phyloP scores from a whole-genome alignment of 139 green algal species.

The Picochlorum sp. region DNA sequence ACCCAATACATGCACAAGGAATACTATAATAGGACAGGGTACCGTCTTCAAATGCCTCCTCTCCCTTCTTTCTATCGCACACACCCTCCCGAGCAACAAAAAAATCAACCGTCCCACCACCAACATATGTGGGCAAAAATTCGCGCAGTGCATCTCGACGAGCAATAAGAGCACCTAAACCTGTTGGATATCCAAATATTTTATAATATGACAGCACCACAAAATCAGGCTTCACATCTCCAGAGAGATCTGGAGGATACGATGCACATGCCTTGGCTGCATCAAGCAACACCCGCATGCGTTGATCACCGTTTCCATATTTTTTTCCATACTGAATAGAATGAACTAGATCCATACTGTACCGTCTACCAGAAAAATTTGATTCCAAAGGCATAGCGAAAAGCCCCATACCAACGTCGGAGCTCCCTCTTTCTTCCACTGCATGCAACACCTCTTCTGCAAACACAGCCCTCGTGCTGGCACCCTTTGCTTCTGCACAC shows the following conservation, averaged over 20 bases:
- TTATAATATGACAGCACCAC: conserved; percentile 92
- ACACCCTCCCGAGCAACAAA: conserved; percentile 38
- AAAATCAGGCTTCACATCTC: conserved; percentile 55
- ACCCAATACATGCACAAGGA: conserved; percentile 39
- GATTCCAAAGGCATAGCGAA: conserved; percentile 75
- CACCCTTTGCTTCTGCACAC: conserved; percentile 33
- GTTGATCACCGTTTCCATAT: conserved; percentile 16
- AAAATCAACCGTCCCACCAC: conserved; percentile 67
- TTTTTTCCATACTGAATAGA: conserved; percentile 16
- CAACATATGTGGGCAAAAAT: conserved; percentile 73
- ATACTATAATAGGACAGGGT: conserved; percentile 67
- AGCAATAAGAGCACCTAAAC: conserved; percentile 76
- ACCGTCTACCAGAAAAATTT: conserved; percentile 74
- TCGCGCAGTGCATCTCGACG: conserved; percentile 35
- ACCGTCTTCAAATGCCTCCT: conserved; percentile 73
- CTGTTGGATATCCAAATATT: conserved; percentile 71
- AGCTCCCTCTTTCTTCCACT: conserved; percentile 10
- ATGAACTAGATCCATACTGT: conserved; percentile 18
- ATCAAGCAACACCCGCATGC: conserved; percentile 70
- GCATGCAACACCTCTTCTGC: conserved; percentile 9
- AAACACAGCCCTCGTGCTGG: background rate
- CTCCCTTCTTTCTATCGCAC: conserved; percentile 31
- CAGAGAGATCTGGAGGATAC: conserved; percentile 63
- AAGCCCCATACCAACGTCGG: conserved; percentile 21
- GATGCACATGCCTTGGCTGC: conserved; percentile 75